Evolutionary conservation across 176 grass and related monocot species (phyloP).

Genomic region (Luzula sylvatica): DNA sequence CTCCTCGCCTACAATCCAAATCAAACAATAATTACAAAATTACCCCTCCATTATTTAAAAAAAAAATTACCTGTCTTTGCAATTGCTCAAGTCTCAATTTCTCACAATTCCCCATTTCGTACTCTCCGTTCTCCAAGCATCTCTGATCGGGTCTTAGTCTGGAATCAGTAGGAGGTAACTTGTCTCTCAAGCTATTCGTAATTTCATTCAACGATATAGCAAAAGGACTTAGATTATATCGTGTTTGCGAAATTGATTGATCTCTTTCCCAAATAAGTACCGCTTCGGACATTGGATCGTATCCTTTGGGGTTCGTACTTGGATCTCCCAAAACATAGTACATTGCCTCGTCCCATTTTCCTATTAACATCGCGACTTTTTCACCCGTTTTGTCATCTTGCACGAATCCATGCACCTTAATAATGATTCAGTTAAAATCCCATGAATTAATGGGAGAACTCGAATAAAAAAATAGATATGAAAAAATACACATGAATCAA

Average conservation of each 20-base stretch:
- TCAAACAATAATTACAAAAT: no score
- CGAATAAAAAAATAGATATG: no score
- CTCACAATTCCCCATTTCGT: constrained; percentile 17
- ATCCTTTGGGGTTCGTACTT: constrained; percentile 56
- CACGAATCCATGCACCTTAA: constrained; percentile 75
- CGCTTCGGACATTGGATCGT: constrained; percentile 82
- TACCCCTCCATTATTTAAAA: neutral
- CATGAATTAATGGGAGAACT: no score
- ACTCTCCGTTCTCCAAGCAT: constrained; percentile 18
- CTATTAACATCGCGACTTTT: constrained; percentile 73
- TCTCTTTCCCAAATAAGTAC: constrained; percentile 73
- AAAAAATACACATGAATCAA: no score
- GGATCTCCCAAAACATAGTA: constrained; percentile 88
- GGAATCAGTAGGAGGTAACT: constrained; percentile 18
- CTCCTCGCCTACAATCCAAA: constrained; percentile 41
- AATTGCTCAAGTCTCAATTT: constrained; percentile 13
- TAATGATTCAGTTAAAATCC: no score
- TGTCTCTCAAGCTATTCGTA: constrained; percentile 13
- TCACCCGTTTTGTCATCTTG: constrained; percentile 67
- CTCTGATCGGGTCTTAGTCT: constrained; percentile 21
- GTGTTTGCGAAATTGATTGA: constrained; percentile 58
- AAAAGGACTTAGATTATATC: constrained; percentile 76
- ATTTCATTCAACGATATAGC: constrained; percentile 79
- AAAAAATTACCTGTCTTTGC: constrained; percentile 21
- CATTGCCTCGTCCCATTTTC: constrained; percentile 89